Evolutionary conservation across 2,329 filamentous ascomycete genomes (phyloP).

Genomic region (Fusarium tupiense): DNA sequence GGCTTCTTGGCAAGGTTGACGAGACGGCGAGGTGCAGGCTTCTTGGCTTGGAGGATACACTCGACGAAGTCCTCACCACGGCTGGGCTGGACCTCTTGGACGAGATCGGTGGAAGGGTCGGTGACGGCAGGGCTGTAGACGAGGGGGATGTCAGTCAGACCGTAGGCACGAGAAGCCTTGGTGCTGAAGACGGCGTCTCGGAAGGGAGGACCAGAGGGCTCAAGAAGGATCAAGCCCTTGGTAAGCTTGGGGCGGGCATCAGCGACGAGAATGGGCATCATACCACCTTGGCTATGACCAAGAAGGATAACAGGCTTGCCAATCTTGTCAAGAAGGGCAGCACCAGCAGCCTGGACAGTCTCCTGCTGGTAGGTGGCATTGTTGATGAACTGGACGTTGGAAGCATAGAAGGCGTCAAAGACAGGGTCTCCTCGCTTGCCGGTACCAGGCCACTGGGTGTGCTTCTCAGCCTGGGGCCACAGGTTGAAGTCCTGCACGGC

Average conservation of each 20-base stretch:
- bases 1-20: constrained; percentile 47
- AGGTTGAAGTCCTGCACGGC: constrained; percentile 25
- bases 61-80: constrained; percentile 6
- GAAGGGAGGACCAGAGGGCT: constrained; percentile 61
- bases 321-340: constrained; percentile 55
- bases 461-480: constrained; percentile 33
- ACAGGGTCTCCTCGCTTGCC: constrained; percentile 29
- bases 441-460: constrained; percentile 37
- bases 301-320: constrained; percentile 52
- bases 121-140: constrained; percentile 54
- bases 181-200: constrained; percentile 50
- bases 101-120: constrained; percentile 25
- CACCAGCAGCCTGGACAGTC: constrained; percentile 43
- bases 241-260: constrained; percentile 51
- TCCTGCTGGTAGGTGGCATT: constrained; percentile 35
- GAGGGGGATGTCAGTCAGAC: constrained; percentile 58
- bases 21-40: constrained; percentile 36
- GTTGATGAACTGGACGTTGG: constrained; percentile 36
- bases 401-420: constrained; percentile 38
- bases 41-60: constrained; percentile 27
- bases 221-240: constrained; percentile 54
- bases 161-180: constrained; percentile 51
- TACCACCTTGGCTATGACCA: constrained; percentile 59
- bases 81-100: constrained; percentile 14
- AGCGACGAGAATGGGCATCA: constrained; percentile 45